Conservation (phyloP, 1,284 basidiomycete genomes). For the Trichosporon sp. region DNA sequence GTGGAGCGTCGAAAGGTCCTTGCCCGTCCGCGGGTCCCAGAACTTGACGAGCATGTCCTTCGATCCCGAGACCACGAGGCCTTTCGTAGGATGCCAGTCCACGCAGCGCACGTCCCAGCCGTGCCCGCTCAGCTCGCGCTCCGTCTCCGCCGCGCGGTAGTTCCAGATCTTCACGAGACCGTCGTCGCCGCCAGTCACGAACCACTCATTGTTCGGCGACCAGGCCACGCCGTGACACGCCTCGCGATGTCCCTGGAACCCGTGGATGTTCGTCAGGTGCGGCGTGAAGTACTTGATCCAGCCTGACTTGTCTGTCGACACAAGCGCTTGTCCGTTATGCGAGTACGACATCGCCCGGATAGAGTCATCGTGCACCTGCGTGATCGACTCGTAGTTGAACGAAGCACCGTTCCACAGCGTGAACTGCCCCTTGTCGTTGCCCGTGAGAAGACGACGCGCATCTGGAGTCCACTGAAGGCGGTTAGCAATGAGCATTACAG, state of each 20-base stretch:
- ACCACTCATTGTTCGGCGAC: constrained; percentile 82
- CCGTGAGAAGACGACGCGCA: constrained; percentile 83
- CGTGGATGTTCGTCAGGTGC: constrained; percentile 96
- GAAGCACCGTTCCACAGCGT: constrained; percentile 98
- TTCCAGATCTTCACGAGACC: constrained; percentile 91
- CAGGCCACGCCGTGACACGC: constrained; percentile 87
- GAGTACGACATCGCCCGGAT: constrained; percentile 87
- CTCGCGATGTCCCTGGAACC: constrained; percentile 84
- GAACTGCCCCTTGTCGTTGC: constrained; percentile 95
- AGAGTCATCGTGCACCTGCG: constrained; percentile 93
- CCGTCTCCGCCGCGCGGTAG: constrained; percentile 84
- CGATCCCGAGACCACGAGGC: constrained; percentile 85
- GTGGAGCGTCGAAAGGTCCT: constrained; percentile 83
- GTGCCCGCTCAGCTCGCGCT: constrained; percentile 82
- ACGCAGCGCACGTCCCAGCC: constrained; percentile 99
- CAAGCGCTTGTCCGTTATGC: constrained; percentile 83
- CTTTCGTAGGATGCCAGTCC: constrained; percentile 97
- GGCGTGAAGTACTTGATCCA: constrained; percentile 98
- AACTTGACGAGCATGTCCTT: constrained; percentile 99
- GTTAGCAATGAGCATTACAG: not conserved
- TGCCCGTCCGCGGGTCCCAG: constrained; percentile 92
- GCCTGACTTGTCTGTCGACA: constrained; percentile 87
- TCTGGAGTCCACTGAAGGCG: constrained; percentile 85
- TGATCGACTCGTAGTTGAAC: constrained; percentile 98
- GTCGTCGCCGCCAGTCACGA: constrained; percentile 93